Evolutionary conservation across 1,284 basidiomycete species (phyloP), one percentile per base, ranked within the genome.

Genomic region (Ceratobasidium sp.): DNA sequence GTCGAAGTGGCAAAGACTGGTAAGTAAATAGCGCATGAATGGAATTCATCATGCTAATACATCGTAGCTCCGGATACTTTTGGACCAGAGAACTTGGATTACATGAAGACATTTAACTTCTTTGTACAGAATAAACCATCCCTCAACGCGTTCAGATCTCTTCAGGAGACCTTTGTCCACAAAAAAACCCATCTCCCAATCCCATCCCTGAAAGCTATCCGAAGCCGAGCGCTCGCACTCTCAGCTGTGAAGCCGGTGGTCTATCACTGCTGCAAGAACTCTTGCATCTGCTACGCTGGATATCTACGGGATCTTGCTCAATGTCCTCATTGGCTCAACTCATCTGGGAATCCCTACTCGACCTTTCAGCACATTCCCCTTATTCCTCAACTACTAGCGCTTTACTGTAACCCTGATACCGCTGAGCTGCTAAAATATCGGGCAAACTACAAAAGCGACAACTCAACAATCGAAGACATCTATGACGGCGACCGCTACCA

Each of bases 191-290:
- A 30, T 8, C 52, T 23, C 28, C 55, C 55, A 9, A 16, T 57
- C 7, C 18, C 28, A 18, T 57, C 55, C 8, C 7, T 41, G 2
- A 57, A 57, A 32, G 28, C 1, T 3, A 6, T 57, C 30, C 13
- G 55, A 35, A 30, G 13, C 5, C 28, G 35, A 6, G n/a, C 21
- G 6, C 30, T 35, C 1, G 35, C 16, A 6, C 67, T 74, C 3
- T 61, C 69, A 32, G 41, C 11, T 59, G n/a, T 55, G 21, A 43
- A 49, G 28, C 35, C 32, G 1, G 52, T 38, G 13, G 57, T 26
- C 1, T 75, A 64, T 26, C 62, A 75, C 41, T 73, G 71, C 62
- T 75, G 72, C 55, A 38, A 58, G 8, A 67, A 75, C 43, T 63
- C 44, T 2, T 75, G 74, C 47, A 35, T 47, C 32, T 52, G 38